Base-by-base conservation (phyloP, 352 stramenopile species). In the Phytopythium chamaehyphon region DNA sequence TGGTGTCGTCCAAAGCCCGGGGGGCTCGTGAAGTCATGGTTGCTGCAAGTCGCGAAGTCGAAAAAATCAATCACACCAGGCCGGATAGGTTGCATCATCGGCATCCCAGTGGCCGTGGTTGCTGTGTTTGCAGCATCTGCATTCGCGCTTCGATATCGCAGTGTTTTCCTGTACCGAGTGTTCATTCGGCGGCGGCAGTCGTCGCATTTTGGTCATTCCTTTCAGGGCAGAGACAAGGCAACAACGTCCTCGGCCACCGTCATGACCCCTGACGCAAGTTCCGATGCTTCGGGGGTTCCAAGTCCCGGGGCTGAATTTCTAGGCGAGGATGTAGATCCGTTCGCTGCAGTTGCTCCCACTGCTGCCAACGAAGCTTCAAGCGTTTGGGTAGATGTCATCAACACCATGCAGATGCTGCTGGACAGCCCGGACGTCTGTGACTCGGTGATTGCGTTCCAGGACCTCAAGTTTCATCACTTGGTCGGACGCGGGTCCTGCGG, bases 1-100 rank as follows among this genome's bases (percentile, higher is more conserved):
- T 78, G 69, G 69, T 62, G 44, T 38, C 64, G 66, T 33, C 69
- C 69, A 12, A 14, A 21, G 3, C 47, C 65, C 4, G 61, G 64
- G 16, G 45, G 31, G 16, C 55, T 78, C 7, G 69, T 78, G 33
- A 61, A 51, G 8, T 64, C 69, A 9, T 78, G 69, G 69, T 51
- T 78, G 4, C 52, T 59, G 14, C 42, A 59, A 24, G 54, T 59
- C 40, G 28, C 43, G 11, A 55, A 69, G 23, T 28, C 55, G 14
- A 44, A 60, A 16, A 33, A 33, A 1, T 54, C 38, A 12, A 37
- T 26, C 43, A 0, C 16, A 3, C 18, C 61, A 33, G 28, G 33
- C 50, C 56, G 40, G 55, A 51, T 18, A 14, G 76, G 36, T 45
- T 69, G 33, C 45, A 69, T 21, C 9, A 28, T 74, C 11, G 57